Percentiles rank a stretch among this genome's conserved stretches.
Conservation (phyloP, 352 stramenopile genomes). For the Pilasporangium apinafurcum region DNA sequence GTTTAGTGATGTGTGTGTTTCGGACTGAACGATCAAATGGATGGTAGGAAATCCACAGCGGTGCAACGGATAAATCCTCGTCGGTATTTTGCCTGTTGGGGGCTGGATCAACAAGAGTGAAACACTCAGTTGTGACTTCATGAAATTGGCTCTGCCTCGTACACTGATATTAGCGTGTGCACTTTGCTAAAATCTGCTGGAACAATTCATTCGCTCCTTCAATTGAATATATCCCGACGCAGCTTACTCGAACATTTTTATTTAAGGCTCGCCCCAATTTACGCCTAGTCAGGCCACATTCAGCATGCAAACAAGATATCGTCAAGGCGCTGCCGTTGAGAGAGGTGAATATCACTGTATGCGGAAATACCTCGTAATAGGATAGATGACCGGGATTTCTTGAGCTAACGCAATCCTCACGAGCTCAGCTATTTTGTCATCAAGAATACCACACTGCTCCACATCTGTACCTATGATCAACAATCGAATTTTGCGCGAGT, state of each 20-base stretch:
- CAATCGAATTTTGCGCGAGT: slow-evolving; percentile 3
- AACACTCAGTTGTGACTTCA: background rate
- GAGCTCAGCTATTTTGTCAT: slow-evolving; percentile 4
- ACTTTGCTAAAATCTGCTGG: slow-evolving; percentile 25
- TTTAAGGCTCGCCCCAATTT: slow-evolving; percentile 88
- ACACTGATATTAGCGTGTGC: background rate
- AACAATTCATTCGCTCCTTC: slow-evolving; percentile 93
- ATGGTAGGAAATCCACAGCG: background rate
- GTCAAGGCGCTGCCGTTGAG: no score
- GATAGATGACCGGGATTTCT: slow-evolving; percentile 4
- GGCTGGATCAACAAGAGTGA: slow-evolving; percentile 6
- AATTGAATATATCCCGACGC: slow-evolving; percentile 92
- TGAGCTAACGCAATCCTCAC: slow-evolving; percentile 1
- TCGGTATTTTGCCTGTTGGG: slow-evolving; percentile 40
- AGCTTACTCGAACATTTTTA: slow-evolving; percentile 93
- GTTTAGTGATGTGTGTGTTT: background rate
- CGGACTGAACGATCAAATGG: background rate
- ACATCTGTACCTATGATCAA: slow-evolving; percentile 6
- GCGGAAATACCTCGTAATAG: slow-evolving; percentile 6
- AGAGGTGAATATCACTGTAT: no score
- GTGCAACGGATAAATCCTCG: slow-evolving; percentile 7
- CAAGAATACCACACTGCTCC: slow-evolving; percentile 3
- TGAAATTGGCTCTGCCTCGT: background rate
- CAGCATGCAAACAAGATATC: background rate
- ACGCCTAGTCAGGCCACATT: slow-evolving; percentile 34